Conservation (phyloP, 2,329 filamentous ascomycete genomes). For the Alternaria alternata region DNA sequence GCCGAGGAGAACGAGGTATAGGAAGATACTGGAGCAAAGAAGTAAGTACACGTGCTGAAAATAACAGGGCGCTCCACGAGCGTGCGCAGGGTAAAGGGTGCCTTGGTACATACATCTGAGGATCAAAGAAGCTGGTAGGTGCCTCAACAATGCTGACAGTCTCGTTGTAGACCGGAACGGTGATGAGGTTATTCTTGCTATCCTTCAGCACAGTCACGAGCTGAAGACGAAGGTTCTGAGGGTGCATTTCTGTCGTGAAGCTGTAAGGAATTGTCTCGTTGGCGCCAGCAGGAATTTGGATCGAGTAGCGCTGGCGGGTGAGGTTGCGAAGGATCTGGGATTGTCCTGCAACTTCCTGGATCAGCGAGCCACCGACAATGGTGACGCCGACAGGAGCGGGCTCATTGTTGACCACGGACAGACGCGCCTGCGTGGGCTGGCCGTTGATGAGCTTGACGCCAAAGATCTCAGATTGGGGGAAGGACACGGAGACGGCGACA, state of each 20-base stretch:
- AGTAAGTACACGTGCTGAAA: slow-evolving; percentile 13
- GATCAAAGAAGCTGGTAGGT: slow-evolving; percentile 90
- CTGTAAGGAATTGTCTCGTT: slow-evolving; percentile 80
- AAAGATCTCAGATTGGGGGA: slow-evolving; percentile 79
- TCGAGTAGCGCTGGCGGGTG: slow-evolving; percentile 76
- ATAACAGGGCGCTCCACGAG: not conserved
- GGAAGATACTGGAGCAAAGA: slow-evolving; percentile 77
- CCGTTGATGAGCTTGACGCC: slow-evolving; percentile 97
- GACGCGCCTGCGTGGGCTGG: slow-evolving; percentile 79
- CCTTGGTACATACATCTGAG: slow-evolving; percentile 78
- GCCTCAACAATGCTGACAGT: slow-evolving; percentile 88
- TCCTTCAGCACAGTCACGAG: slow-evolving; percentile 78
- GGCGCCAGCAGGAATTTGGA: slow-evolving; percentile 77
- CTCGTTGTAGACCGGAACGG: slow-evolving; percentile 80
- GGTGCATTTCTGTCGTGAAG: slow-evolving; percentile 91
- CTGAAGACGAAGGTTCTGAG: slow-evolving; percentile 83
- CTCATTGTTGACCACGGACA: slow-evolving; percentile 88
- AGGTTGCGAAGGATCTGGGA: slow-evolving; percentile 79
- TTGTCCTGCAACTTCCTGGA: slow-evolving; percentile 64
- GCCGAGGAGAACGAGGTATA: slow-evolving; percentile 88
- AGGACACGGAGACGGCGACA: slow-evolving; percentile 65
- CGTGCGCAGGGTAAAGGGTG: not conserved
- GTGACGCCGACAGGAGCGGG: slow-evolving; percentile 75
- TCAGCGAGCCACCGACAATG: slow-evolving; percentile 78
- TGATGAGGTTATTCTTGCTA: slow-evolving; percentile 73